A percentile compares a stretch with the other conserved stretches of the same genome.
Conservation (phyloP, 1,139 yeast species). For the Hyphopichia pseudoburtonii region DNA sequence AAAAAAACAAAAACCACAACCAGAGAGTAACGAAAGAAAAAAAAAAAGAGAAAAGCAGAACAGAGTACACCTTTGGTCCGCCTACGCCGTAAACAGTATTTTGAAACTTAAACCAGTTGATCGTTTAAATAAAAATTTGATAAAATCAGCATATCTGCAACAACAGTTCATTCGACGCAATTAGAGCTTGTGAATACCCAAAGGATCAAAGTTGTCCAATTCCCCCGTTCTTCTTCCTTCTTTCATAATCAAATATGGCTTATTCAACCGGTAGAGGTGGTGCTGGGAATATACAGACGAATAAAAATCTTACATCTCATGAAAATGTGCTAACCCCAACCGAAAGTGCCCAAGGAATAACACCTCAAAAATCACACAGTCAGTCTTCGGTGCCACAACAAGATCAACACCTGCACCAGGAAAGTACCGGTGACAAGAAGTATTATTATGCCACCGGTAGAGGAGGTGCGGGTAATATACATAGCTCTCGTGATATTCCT, state of each 20-base stretch:
- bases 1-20: no score
- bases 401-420: slow-evolving; percentile 2
- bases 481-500: slow-evolving; percentile 42
- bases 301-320: slow-evolving; percentile 19
- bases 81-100: no score
- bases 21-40: no score
- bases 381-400: slow-evolving; percentile 7
- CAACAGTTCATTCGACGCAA: no score
- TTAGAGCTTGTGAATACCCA: no score
- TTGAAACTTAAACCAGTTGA: no score
- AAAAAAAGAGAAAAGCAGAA: no score
- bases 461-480: slow-evolving; percentile 79
- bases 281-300: slow-evolving; percentile 34
- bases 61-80: no score
- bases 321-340: slow-evolving; percentile 13
- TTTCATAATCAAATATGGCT: slow-evolving; percentile 7
- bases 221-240: not conserved
- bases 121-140: no score
- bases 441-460: slow-evolving; percentile 66
- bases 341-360: no score
- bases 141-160: no score
- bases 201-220: no score
- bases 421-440: slow-evolving; percentile 24
- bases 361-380: slow-evolving; percentile 8
- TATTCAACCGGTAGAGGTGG: slow-evolving; percentile 43